phyloP scores from a whole-genome alignment of 768 basidiomycete species.

The Chalciporus pseudorubinellus region DNA sequence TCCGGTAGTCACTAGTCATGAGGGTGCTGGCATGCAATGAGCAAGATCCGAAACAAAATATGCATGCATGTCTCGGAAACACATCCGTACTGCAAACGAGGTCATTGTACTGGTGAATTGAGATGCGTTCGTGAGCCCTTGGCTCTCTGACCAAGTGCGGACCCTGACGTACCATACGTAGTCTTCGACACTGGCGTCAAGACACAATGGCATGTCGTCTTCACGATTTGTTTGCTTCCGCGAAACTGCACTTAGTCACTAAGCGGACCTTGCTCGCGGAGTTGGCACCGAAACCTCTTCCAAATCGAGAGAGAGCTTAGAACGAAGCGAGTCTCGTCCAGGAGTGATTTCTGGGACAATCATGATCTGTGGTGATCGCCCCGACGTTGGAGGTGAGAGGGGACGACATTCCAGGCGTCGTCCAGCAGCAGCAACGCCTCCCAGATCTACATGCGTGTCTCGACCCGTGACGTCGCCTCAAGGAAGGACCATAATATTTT shows the following conservation, averaged over 20 bases:
- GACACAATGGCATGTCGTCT: background rate
- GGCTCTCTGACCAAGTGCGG: background rate
- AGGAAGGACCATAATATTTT: background rate
- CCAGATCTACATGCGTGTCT: background rate
- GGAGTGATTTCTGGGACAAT: background rate
- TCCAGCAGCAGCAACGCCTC: background rate
- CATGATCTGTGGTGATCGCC: background rate
- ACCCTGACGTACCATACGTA: background rate
- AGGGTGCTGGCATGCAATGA: background rate
- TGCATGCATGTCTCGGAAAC: background rate
- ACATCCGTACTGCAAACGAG: background rate
- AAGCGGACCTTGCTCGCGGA: conserved; percentile 31
- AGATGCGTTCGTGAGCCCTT: background rate
- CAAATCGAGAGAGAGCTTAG: conserved; percentile 29
- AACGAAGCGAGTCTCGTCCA: conserved; percentile 6
- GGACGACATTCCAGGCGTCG: background rate
- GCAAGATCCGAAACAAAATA: background rate
- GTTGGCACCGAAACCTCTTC: conserved; percentile 23
- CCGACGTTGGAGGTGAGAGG: background rate
- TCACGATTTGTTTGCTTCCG: conserved; percentile 24
- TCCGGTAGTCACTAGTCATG: background rate
- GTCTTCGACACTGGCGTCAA: background rate
- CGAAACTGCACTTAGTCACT: conserved; percentile 28
- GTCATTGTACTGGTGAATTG: background rate
- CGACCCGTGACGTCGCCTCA: background rate